Base-by-base conservation (phyloP, 2,329 filamentous ascomycete species). In the Fusarium sp. region DNA sequence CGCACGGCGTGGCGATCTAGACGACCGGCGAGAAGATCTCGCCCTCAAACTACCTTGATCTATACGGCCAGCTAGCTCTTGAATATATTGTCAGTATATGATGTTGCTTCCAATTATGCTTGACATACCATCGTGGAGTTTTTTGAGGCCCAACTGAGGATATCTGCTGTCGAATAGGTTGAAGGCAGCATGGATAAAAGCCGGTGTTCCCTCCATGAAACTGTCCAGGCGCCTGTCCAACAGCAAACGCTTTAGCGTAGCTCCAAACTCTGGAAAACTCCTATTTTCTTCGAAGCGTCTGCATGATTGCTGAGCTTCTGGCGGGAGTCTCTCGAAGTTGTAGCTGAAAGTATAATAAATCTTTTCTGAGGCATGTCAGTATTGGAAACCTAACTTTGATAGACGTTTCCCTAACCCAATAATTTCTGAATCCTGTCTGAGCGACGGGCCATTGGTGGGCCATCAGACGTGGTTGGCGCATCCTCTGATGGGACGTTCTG, bases 91-190 rank as follows among this genome's bases (percentile, higher is more conserved):
- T 63, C 8, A 69, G 65, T 41, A 46, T 24, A 53, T 12, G 8
- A 24, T 38, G n/a, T 7, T 18, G 11, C 15, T 16, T 11, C 24
- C 3, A 16, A 9, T 3, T 13, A 31, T 16, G 23, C 6, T 12
- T n/a, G 20, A 13, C 57, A 50, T 70, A 69, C 67, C 67, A 42
- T 69, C 49, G 28, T 44, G 60, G 23, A 57, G 67, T 18, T 26
- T 47, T 49, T 46, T 41, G 10, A 70, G 67, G 24, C 53, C 24
- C 24, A 70, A 21, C 5, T 59, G 31, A 10, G 68, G 59, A 52
- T 76, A 68, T 42, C 58, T 60, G 15, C 66, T 46, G 16, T 55
- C 64, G 46, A 76, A 76, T 13, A 78, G 49, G 5, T 66, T 43
- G 18, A 24, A 44, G 12, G 65, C 57, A 28, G 56, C 31, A 9